phyloP scores from a whole-genome alignment of 352 stramenopile species.

The Aphanomyces astaci region DNA sequence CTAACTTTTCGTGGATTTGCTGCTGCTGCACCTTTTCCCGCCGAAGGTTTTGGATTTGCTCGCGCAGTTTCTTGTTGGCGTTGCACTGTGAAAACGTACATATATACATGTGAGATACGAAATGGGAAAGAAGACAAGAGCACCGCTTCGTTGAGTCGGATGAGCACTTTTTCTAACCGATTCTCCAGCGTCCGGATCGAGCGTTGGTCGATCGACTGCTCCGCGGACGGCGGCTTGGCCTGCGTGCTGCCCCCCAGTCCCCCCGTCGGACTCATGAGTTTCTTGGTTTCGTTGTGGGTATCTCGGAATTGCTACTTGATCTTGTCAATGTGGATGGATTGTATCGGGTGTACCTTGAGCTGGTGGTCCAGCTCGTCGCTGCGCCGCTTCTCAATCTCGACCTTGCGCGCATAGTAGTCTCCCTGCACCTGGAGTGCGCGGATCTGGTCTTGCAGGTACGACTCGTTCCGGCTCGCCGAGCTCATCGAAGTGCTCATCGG shows the following conservation, averaged over 20 bases:
- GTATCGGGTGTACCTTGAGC: neutral
- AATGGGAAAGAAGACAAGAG: too few relatives aligned
- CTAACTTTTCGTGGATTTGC: conserved; percentile 65
- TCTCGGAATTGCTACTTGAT: conserved; percentile 4
- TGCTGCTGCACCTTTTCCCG: conserved; percentile 76
- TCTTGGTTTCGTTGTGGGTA: conserved; percentile 16
- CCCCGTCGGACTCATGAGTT: conserved; percentile 14
- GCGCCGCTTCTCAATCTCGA: conserved; percentile 26
- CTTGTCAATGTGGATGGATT: neutral
- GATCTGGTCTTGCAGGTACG: conserved; percentile 18
- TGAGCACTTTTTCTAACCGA: conserved; percentile 75
- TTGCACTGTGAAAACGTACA: conserved; percentile 52
- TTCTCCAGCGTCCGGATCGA: conserved; percentile 68
- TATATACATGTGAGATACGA: too few relatives aligned
- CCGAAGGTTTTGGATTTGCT: conserved; percentile 67
- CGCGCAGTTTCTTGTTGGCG: conserved; percentile 67
- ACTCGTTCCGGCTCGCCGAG: neutral
- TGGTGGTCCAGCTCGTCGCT: conserved; percentile 24
- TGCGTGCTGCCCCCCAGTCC: neutral
- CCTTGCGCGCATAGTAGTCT: conserved; percentile 24
- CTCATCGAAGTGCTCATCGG: neutral
- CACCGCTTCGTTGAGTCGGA: conserved; percentile 72
- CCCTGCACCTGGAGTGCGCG: conserved; percentile 20
- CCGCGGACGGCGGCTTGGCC: conserved; percentile 9
- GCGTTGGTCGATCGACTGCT: conserved; percentile 9